phyloP scores from a whole-genome alignment of 1,139 yeast genomes.

The Debaryomyces nepalensis region DNA sequence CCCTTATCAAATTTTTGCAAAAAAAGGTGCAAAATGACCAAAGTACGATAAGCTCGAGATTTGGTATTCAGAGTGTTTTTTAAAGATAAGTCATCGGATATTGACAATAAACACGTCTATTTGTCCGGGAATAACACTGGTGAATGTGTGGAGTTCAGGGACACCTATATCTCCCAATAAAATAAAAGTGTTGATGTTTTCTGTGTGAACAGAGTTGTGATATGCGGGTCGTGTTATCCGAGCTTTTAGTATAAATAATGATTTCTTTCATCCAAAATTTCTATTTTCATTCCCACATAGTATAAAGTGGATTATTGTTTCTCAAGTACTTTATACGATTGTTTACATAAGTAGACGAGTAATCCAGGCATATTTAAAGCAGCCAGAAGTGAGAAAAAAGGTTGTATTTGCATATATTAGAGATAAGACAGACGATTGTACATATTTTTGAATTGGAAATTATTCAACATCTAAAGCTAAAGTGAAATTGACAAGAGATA shows the following conservation, averaged over 20 bases:
- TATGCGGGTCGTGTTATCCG: slow-evolving; percentile 8
- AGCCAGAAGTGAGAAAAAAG: not conserved
- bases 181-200: not conserved
- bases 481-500: not conserved
- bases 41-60: not conserved
- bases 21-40: slow-evolving; percentile 1
- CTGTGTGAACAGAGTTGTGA: not conserved
- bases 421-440: too few species aligned
- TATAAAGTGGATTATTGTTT: slow-evolving; percentile 2
- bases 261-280: too few species aligned
- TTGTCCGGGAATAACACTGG: too few species aligned
- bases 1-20: too few species aligned
- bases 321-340: not conserved
- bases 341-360: not conserved
- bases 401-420: not conserved
- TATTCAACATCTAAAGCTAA: not conserved
- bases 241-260: too few species aligned
- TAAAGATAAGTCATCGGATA: too few species aligned
- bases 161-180: too few species aligned
- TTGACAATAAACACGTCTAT: too few species aligned
- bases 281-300: not conserved
- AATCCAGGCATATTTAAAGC: not conserved
- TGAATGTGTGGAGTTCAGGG: too few species aligned
- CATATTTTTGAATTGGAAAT: too few species aligned
- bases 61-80: too few species aligned